These are phyloP conservation scores for Lachancea quebecensis DNA, from an alignment of 805 yeast genomes.

Conservation along the genomic window DNA sequence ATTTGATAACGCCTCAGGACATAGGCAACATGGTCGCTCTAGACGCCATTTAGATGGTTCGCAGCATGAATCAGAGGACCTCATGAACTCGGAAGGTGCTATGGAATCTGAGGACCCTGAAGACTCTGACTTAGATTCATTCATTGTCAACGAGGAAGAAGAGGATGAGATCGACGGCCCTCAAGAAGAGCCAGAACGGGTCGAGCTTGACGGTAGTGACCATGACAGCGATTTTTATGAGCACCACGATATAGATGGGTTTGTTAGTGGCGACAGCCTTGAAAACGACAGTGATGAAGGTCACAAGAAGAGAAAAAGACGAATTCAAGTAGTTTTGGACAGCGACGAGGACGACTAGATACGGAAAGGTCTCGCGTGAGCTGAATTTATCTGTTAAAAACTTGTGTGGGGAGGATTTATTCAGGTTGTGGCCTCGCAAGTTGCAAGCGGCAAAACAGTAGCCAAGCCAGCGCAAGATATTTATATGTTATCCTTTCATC, in stretches of 20 bases:
- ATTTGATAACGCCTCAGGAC: too few relatives aligned
- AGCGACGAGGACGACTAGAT: constrained; percentile 24
- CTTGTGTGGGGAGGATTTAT: too few relatives aligned
- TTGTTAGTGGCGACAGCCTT: constrained; percentile 29
- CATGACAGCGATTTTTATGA: constrained; percentile 26
- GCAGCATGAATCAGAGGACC: too few relatives aligned
- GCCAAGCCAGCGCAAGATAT: too few relatives aligned
- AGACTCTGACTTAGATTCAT: constrained; percentile 10
- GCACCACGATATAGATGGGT: constrained; percentile 25
- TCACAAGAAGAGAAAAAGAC: constrained; percentile 19
- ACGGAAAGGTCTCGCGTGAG: too few relatives aligned
- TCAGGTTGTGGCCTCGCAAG: too few relatives aligned
- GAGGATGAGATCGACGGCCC: constrained; percentile 7
- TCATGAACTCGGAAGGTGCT: too few relatives aligned
- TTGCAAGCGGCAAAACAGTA: too few relatives aligned
- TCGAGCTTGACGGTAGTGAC: neutral
- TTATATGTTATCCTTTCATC: too few relatives aligned
- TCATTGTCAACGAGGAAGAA: constrained; percentile 12
- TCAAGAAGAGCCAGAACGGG: neutral
- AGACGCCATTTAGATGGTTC: too few relatives aligned
- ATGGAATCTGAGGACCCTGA: neutral
- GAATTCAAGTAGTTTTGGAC: constrained; percentile 19
- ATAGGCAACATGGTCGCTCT: too few relatives aligned
- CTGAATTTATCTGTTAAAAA: too few relatives aligned
- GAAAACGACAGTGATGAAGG: constrained; percentile 34